Conservation (phyloP, 1,284 basidiomycete species). For the Porogramme epimiltina region DNA sequence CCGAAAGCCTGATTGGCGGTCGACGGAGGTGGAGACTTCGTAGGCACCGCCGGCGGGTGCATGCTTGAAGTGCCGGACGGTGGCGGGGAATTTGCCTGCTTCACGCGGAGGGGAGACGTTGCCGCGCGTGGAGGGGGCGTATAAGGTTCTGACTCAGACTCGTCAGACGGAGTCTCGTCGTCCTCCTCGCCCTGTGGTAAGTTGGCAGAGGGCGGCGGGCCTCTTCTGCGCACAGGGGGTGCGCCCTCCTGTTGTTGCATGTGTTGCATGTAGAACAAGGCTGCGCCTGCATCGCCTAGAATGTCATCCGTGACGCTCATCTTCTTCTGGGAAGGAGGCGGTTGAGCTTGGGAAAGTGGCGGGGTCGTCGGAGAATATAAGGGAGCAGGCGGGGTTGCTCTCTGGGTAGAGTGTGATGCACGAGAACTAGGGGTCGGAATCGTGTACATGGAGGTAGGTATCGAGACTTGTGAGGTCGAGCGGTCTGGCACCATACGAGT, state of each 20-base stretch:
- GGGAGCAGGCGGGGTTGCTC: slow-evolving; percentile 1
- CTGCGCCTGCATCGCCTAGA: slow-evolving; percentile 58
- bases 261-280: slow-evolving; percentile 71
- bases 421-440: slow-evolving; percentile 15
- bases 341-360: slow-evolving; percentile 5
- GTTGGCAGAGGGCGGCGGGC: slow-evolving; percentile 17
- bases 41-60: slow-evolving; percentile 18
- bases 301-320: slow-evolving; percentile 31
- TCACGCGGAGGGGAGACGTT: slow-evolving; percentile 23
- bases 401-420: background rate
- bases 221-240: slow-evolving; percentile 19
- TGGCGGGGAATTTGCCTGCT: slow-evolving; percentile 21
- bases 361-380: slow-evolving; percentile 1
- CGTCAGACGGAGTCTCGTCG: slow-evolving; percentile 27
- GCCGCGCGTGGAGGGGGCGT: slow-evolving; percentile 24
- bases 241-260: slow-evolving; percentile 37
- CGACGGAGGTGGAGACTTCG: slow-evolving; percentile 9
- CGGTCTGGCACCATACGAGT: slow-evolving; percentile 17
- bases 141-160: slow-evolving; percentile 28
- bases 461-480: slow-evolving; percentile 19
- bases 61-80: slow-evolving; percentile 7
- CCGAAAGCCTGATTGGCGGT: slow-evolving; percentile 5
- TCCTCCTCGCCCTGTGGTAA: slow-evolving; percentile 8
- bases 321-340: slow-evolving; percentile 8
- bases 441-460: slow-evolving; percentile 16